Conservation (phyloP, 2,329 filamentous ascomycete species). For the Aspergillus ochraceus region DNA sequence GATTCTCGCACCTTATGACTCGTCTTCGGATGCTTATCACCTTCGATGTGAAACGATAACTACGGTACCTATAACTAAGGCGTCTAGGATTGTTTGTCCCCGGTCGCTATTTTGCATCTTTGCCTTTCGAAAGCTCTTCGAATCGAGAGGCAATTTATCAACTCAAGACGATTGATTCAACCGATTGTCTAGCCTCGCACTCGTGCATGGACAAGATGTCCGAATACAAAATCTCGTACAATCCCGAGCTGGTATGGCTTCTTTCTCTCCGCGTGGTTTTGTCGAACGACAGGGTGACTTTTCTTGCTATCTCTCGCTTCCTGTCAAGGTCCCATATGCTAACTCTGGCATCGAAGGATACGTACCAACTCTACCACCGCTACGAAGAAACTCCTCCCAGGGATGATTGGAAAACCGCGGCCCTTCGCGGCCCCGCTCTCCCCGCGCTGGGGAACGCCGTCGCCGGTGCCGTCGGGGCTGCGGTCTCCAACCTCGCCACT, state of each 20-base stretch:
- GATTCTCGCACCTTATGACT: neutral
- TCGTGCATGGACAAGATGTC: conserved; percentile 3
- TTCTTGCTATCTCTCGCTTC: neutral
- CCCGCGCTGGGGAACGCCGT: conserved; percentile 79
- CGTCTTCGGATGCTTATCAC: neutral
- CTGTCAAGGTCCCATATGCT: neutral
- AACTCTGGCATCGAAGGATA: conserved; percentile 29
- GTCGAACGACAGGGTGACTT: neutral
- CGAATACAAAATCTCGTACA: conserved; percentile 12
- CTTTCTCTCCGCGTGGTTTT: neutral
- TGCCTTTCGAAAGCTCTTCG: neutral
- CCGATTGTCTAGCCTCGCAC: neutral
- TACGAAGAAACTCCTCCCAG: conserved; percentile 34
- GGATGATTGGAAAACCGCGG: conserved; percentile 32
- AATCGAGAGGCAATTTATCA: neutral
- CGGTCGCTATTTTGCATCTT: neutral
- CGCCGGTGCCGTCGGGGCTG: conserved; percentile 75
- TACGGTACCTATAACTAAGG: neutral
- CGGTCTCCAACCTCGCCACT: conserved; percentile 73
- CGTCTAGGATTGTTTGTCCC: neutral
- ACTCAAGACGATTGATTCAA: neutral
- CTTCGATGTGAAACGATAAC: no score
- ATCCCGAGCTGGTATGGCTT: conserved; percentile 11
- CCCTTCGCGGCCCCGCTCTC: conserved; percentile 49
- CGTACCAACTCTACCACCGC: conserved; percentile 46